Evolutionary conservation across 768 basidiomycete genomes (phyloP), one percentile per base, ranked within the genome.

Genomic region (Calvatia gigantea): DNA sequence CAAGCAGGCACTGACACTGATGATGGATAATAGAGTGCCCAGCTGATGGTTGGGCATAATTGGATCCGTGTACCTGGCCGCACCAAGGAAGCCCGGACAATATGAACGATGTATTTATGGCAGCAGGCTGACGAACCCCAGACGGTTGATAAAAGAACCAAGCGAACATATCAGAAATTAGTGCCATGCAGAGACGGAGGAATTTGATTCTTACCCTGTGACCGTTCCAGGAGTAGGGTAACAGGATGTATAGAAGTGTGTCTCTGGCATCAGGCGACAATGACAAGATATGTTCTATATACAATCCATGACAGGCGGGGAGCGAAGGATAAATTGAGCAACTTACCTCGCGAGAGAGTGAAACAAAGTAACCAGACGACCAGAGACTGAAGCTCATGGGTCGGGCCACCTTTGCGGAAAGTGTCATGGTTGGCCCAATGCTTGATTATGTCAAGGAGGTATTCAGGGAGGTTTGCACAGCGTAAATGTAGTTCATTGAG

Each of bases 401-500:
- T 46, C 44, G 50, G 54, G 32, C 52, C 56, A 29, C 53, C 61
- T 23, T 42, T 23, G 41, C 17, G 25, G 7, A 42, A 42, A 8
- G 11, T 21, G 21, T 54, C 56, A 28, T 60, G 9, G 21, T 41
- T 47, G 29, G 43, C 49, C 42, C 53, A 38, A 27, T 48, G 35
- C 43, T 58, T 58, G 50, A 54, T 66, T 9, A 76, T 60, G 11
- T 61, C 58, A 52, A 76, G 60, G 35, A 77, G 65, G 60, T 74
- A 78, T 17, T 59, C 60, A 6, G 73, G 58, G 59, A 83, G 75
- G 28, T 73, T 70, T 35, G 70, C 75, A 17, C 65, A 59, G 14
- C 64, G 62, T 8, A 86, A 72, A 23, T 83, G 78, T 21, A 58
- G 63, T 54, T 74, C 74, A 60, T 83, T 85, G 47, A 73, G 64